These are phyloP conservation scores for Tuber indicum DNA, from an alignment of 495 filamentous ascomycete species.

Conservation along the genomic window DNA sequence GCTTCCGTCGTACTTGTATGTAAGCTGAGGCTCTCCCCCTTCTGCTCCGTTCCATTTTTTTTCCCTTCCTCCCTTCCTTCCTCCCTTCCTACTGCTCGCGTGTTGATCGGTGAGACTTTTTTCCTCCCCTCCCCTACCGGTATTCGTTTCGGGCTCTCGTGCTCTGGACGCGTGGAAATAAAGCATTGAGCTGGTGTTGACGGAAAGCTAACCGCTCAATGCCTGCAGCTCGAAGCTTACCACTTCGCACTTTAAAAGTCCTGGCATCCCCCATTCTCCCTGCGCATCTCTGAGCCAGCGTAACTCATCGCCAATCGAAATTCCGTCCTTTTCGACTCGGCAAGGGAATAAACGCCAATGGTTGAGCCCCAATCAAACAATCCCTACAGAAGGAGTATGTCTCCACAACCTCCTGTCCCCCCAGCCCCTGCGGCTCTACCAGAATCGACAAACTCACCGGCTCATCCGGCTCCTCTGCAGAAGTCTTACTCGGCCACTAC, in stretches of 20 bases:
- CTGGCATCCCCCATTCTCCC: background rate
- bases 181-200: background rate
- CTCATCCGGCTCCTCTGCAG: conserved; percentile 20
- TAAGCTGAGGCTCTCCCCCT: conserved; percentile 11
- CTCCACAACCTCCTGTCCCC: conserved; percentile 22
- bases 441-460: conserved; percentile 10
- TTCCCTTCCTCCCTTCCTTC: conserved; percentile 7
- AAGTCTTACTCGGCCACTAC: conserved; percentile 39
- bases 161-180: background rate
- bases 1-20: background rate
- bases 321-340: conserved; percentile 2
- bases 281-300: background rate
- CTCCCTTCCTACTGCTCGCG: background rate
- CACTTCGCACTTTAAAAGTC: background rate
- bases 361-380: conserved; percentile 40
- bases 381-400: conserved; percentile 39
- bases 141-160: background rate
- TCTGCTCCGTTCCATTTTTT: conserved; percentile 22
- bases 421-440: conserved; percentile 34
- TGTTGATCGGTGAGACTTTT: background rate
- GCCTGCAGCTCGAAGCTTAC: background rate
- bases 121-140: background rate
- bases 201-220: conserved; percentile 3
- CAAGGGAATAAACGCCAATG: conserved; percentile 18
- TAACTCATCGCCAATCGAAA: background rate